phyloP scores from a whole-genome alignment of 495 filamentous ascomycete species.

The Trichocladium antarcticum region DNA sequence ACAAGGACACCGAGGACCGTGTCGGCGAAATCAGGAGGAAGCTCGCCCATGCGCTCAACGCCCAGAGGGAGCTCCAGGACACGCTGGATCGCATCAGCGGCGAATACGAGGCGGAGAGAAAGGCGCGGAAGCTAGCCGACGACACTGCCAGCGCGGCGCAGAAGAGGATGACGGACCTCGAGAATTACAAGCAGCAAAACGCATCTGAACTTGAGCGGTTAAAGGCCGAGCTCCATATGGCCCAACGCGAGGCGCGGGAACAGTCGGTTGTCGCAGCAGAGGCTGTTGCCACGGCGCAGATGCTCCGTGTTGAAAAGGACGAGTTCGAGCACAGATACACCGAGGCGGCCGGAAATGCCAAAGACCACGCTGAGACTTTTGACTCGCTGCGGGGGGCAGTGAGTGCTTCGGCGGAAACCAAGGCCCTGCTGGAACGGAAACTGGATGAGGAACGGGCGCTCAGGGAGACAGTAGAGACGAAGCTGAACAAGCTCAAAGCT shows the following conservation, averaged over 20 bases:
- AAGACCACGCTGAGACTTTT: constrained; percentile 62
- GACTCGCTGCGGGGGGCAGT: constrained; percentile 68
- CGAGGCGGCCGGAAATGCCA: constrained; percentile 52
- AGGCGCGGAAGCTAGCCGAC: constrained; percentile 70
- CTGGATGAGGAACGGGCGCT: constrained; percentile 73
- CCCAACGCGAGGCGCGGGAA: constrained; percentile 62
- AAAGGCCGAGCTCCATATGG: constrained; percentile 69
- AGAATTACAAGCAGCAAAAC: constrained; percentile 67
- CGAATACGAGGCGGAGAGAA: constrained; percentile 72
- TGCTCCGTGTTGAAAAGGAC: constrained; percentile 72
- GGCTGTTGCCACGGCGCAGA: constrained; percentile 57
- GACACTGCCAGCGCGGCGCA: constrained; percentile 76
- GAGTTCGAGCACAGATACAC: constrained; percentile 62
- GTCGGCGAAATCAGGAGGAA: constrained; percentile 69
- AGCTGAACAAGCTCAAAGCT: constrained; percentile 63
- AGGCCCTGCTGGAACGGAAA: constrained; percentile 62
- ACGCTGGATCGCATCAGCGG: constrained; percentile 52
- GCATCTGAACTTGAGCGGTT: constrained; percentile 73
- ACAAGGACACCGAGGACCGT: constrained; percentile 54
- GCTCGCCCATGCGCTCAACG: constrained; percentile 65
- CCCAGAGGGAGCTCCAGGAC: constrained; percentile 62
- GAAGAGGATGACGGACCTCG: constrained; percentile 70
- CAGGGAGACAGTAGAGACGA: constrained; percentile 66
- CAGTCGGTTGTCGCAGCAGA: constrained; percentile 65
- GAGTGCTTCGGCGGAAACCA: constrained; percentile 63